A percentile compares a stretch with the other conserved stretches of the same genome.
phyloP scores from a whole-genome alignment of 345 rosid genomes.

The Limnanthes douglasii region DNA sequence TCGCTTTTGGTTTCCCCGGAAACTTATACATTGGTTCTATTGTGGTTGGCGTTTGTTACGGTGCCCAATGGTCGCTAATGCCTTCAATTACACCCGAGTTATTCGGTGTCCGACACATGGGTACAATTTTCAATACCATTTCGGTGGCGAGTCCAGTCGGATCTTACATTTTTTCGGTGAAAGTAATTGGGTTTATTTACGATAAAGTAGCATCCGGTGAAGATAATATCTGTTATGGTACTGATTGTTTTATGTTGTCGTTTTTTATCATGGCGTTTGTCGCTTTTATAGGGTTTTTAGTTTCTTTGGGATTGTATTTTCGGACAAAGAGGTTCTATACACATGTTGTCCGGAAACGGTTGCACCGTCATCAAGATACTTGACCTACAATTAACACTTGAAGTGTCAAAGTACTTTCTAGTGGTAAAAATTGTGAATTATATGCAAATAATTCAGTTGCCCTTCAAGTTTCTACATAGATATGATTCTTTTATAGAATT shows the following conservation, averaged over 20 bases:
- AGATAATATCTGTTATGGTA: conserved; percentile 38
- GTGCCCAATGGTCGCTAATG: conserved; percentile 83
- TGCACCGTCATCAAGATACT: conserved; percentile 11
- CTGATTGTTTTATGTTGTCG: conserved; percentile 60
- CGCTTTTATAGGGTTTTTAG: conserved; percentile 41
- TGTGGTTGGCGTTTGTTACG: conserved; percentile 68
- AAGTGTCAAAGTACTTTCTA: too few relatives aligned
- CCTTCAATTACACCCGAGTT: conserved; percentile 63
- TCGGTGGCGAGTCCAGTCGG: conserved; percentile 78
- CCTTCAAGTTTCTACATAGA: too few relatives aligned
- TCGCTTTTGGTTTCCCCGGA: conserved; percentile 58
- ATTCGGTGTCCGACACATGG: conserved; percentile 70
- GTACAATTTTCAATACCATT: conserved; percentile 79
- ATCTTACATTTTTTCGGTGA: conserved; percentile 72
- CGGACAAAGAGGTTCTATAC: conserved; percentile 50
- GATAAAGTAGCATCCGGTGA: conserved; percentile 40
- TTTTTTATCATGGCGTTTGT: conserved; percentile 65
- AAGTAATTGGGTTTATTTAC: conserved; percentile 58
- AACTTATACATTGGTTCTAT: conserved; percentile 52
- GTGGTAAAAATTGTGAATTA: too few relatives aligned
- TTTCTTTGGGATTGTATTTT: conserved; percentile 29
- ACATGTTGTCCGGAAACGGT: conserved; percentile 29
- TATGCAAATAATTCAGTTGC: too few relatives aligned
- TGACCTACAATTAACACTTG: too few relatives aligned
- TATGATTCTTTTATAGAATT: too few relatives aligned